Base-by-base conservation (phyloP, 2,329 filamentous ascomycete genomes). In the Pseudogymnoascus sp. region DNA sequence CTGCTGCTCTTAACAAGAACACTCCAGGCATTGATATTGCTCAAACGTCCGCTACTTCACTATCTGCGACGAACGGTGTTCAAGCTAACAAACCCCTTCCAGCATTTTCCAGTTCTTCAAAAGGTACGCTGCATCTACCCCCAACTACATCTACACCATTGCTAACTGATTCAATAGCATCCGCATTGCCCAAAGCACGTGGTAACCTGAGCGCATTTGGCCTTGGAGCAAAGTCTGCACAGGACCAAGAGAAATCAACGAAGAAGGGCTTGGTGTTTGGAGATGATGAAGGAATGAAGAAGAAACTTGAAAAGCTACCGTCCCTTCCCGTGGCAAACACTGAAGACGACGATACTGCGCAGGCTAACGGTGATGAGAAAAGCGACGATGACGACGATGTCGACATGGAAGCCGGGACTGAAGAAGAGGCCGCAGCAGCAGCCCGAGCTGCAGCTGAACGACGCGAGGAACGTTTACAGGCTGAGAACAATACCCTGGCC, bases 261-360 rank as follows among this genome's bases (percentile, higher is more conserved):
- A 91, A 91, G 71, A 88, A 87, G 68, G 91, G 90, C 64, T 79
- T 96, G 21, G 87, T 92, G 68, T 87, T 97, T 68, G 92, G 90
- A 64, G 93, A 97, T 71, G 93, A 97, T 69, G 91, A 96, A 70
- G 87, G 86, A 33, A 89, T 88, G 2, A 87, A 90, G 71, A 90
- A 92, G 73, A 97, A 95, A 78, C 84, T 99, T 67, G 91, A 91
- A 72, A 94, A 92, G 76, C 85, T 99, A 64, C 92, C 93, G 63
- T 88, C 88, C 67, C 84, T 90, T 63, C 84, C 88, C 61, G 79
- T 90, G 61, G 84, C 87, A 71, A 82, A 83, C 67, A 76, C 80
- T 65, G 83, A 87, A 66, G 79, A 82, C 72, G 69, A 83, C 66
- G 76, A 79, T 71, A 68, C 72, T 71, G 72, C 71, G 81, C 81